Conservation (phyloP, 2,329 filamentous ascomycete species). For the Xylaria multiplex region DNA sequence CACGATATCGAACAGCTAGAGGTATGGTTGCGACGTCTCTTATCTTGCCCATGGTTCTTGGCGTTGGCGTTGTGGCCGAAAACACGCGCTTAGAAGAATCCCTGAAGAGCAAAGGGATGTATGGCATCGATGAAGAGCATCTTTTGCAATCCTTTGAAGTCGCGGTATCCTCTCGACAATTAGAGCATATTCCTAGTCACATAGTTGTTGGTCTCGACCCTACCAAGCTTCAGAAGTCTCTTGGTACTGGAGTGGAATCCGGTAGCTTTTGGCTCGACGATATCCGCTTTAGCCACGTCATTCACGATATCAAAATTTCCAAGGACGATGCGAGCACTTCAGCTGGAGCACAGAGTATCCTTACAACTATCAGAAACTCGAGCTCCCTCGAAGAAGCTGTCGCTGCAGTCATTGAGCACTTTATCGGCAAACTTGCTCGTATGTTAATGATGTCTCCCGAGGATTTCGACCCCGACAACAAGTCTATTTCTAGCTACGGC, state of each 20-base stretch:
- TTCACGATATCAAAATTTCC: no score
- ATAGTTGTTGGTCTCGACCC: conserved; percentile 37
- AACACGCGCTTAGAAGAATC: conserved; percentile 36
- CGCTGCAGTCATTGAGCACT: conserved; percentile 31
- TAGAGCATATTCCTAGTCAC: conserved; percentile 12
- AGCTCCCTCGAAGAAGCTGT: conserved; percentile 19
- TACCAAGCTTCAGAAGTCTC: no score
- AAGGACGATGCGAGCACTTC: no score
- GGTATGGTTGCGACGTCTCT: conserved; percentile 24
- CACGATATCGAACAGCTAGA: conserved; percentile 12
- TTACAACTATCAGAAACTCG: neutral
- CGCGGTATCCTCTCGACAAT: conserved; percentile 36
- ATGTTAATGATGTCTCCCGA: conserved; percentile 40
- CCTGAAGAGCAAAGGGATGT: conserved; percentile 44
- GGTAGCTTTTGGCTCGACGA: no score
- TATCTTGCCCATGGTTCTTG: conserved; percentile 37
- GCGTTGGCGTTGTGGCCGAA: conserved; percentile 38
- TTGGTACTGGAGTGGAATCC: no score
- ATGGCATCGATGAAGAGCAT: conserved; percentile 45
- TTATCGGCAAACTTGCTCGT: conserved; percentile 38
- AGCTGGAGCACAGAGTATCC: neutral
- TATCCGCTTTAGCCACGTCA: no score
- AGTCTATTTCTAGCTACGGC: conserved; percentile 43
- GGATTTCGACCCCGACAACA: neutral
- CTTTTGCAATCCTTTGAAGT: conserved; percentile 42